phyloP scores from a whole-genome alignment of 768 basidiomycete species.

The Rhodocollybia butyracea region DNA sequence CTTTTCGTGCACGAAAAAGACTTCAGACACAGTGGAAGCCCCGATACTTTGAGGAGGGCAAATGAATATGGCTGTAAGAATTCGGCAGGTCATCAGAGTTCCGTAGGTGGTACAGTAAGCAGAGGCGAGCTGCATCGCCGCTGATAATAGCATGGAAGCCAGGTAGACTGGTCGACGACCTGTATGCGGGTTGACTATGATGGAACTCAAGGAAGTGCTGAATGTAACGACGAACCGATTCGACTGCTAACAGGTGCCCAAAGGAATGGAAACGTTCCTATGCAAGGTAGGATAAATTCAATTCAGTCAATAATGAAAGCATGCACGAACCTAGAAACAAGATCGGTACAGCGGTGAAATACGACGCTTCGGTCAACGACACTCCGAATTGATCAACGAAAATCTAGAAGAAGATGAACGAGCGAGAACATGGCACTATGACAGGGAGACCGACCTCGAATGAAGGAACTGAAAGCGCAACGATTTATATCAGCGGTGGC shows the following conservation, averaged over 20 bases:
- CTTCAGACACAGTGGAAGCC: slow-evolving; percentile 2
- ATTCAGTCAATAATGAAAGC: not conserved
- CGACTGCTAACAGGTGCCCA: slow-evolving; percentile 2
- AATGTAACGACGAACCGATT: not conserved
- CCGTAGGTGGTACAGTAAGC: slow-evolving; percentile 2
- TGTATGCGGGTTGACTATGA: not conserved
- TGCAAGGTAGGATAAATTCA: not conserved
- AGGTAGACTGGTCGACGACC: slow-evolving; percentile 4
- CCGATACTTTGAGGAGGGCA: slow-evolving; percentile 2
- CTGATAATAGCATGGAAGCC: slow-evolving; percentile 1
- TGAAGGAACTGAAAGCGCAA: not conserved
- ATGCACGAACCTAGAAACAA: not conserved
- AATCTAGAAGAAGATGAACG: not conserved
- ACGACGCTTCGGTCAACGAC: not conserved
- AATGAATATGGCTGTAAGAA: not conserved
- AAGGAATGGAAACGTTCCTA: not conserved
- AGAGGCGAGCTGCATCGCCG: slow-evolving; percentile 2
- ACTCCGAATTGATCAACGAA: not conserved
- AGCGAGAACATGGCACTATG: not conserved
- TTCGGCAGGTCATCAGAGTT: not conserved
- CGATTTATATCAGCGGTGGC: not conserved
- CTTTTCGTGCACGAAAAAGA: slow-evolving; percentile 3
- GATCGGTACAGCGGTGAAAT: not conserved
- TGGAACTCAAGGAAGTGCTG: no score
- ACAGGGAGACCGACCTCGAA: not conserved